Conservation (phyloP, 805 yeast species). For the Teunomyces tritomae region DNA sequence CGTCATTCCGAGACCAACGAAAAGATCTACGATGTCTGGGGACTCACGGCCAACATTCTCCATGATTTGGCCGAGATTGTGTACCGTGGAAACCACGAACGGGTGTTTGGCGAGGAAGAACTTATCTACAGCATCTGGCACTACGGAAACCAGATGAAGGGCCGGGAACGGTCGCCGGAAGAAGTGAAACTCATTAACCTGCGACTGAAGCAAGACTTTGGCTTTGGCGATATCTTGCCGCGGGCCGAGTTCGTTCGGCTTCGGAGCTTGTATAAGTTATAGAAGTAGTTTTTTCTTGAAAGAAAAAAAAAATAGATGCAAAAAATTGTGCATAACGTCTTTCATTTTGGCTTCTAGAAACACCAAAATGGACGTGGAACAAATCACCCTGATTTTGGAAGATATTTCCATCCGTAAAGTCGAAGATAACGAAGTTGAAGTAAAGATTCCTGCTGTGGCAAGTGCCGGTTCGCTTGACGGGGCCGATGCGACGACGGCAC, state of each 20-base stretch:
- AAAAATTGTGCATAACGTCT: neutral
- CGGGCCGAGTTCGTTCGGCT: conserved; percentile 41
- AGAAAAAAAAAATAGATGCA: neutral
- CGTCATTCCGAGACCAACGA: conserved; percentile 38
- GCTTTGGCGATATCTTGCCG: conserved; percentile 46
- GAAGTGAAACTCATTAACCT: conserved; percentile 51
- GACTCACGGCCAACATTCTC: conserved; percentile 75
- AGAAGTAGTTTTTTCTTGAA: neutral
- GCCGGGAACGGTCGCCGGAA: conserved; percentile 47
- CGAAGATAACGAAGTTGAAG: neutral
- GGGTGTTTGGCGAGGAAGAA: conserved; percentile 61
- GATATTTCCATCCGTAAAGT: conserved; percentile 8
- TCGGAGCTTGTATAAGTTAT: conserved; percentile 37
- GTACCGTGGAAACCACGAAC: conserved; percentile 21
- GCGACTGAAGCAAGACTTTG: conserved; percentile 25
- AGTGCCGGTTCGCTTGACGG: neutral
- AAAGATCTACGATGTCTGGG: conserved; percentile 74
- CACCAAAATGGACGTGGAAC: conserved; percentile 2
- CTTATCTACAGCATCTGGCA: conserved; percentile 56
- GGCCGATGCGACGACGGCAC: neutral
- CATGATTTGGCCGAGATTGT: conserved; percentile 64
- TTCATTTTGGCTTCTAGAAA: neutral
- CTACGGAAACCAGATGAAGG: conserved; percentile 52
- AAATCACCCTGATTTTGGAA: conserved; percentile 7
- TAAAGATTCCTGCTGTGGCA: neutral